phyloP scores from a whole-genome alignment of 495 filamentous ascomycete species.

The Daldinia childiae region DNA sequence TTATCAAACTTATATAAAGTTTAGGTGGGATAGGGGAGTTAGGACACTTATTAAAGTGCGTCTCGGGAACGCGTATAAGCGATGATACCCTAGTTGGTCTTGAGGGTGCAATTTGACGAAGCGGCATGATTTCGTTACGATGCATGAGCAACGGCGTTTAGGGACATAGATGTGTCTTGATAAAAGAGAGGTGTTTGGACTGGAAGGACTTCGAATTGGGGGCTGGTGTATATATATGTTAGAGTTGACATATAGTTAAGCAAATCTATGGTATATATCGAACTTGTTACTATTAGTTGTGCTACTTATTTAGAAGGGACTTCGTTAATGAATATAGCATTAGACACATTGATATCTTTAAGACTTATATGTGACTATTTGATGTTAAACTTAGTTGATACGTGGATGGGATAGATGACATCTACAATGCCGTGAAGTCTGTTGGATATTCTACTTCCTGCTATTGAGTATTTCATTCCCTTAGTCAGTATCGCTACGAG shows the following conservation, averaged over 20 bases:
- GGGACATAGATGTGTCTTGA: neutral
- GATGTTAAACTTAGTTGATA: too few species aligned
- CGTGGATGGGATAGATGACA: too few species aligned
- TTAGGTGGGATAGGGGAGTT: neutral
- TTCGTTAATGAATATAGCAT: neutral
- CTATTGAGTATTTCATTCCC: too few species aligned
- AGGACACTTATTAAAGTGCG: neutral
- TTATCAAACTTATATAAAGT: neutral
- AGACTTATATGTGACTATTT: too few species aligned
- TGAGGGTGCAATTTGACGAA: conserved; percentile 5
- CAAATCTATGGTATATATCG: neutral
- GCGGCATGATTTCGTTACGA: conserved; percentile 13
- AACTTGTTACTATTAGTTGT: neutral
- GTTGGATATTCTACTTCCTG: too few species aligned
- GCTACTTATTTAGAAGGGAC: neutral
- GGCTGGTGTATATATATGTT: neutral
- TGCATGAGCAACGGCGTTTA: conserved; percentile 34
- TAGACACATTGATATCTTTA: too few species aligned
- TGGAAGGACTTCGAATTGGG: neutral
- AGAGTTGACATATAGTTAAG: neutral
- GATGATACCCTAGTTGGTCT: conserved; percentile 24
- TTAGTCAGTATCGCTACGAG: too few species aligned
- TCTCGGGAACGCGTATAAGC: neutral
- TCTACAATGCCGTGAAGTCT: too few species aligned
- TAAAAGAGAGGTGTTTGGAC: too few species aligned